Base-by-base conservation (phyloP, 495 filamentous ascomycete genomes). In the Penicillium subrubescens region DNA sequence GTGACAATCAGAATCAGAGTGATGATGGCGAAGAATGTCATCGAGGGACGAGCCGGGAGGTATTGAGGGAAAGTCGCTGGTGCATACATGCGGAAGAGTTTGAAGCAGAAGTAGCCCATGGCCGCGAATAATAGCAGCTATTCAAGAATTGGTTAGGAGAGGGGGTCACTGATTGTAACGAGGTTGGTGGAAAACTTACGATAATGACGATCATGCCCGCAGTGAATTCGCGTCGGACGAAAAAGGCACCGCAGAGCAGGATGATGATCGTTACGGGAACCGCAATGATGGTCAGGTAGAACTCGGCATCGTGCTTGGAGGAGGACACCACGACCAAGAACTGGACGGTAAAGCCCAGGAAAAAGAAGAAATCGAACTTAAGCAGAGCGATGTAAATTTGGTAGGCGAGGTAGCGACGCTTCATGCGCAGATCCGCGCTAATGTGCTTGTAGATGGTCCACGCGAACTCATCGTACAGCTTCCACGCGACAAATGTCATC, bases 291-390 rank as follows among this genome's bases (percentile, higher is more conserved):
- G 96, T 98, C 61, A 98, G 84, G 50, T 83, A 89, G 71, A 96
- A 92, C 74, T 99, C 95, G 70, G 84, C 77, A 67, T 90, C 83
- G 33, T 81, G 81, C 33, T 83, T 85, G 64, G 85, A 79, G 39
- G 86, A 88, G 39, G 85, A 88, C 43, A 98, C 93, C 60, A 99
- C 89, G 65, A 98, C 95, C 33, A 99, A 82, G 78, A 99, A 98
- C 73, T 99, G 95, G 41, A 99, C 90, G 7, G 94, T 97, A 72
- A 99, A 99, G 15, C 93, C 95, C 57, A 99, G 87, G 86, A 99
- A 99, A 84, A 99, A 97, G 86, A 99, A 99, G 77, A 99, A 98
- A 79, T 99, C 95, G 76, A 99, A 99, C 77, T 99, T 99, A 57
- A 99, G 84, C 11, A 98, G 86, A 39, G 96, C 92, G 70, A 99